Percentiles rank a stretch among this genome's conserved stretches.
These are phyloP conservation scores for Lathyrus sativus DNA, from an alignment of 306 rosid species.

Conservation along the genomic window DNA sequence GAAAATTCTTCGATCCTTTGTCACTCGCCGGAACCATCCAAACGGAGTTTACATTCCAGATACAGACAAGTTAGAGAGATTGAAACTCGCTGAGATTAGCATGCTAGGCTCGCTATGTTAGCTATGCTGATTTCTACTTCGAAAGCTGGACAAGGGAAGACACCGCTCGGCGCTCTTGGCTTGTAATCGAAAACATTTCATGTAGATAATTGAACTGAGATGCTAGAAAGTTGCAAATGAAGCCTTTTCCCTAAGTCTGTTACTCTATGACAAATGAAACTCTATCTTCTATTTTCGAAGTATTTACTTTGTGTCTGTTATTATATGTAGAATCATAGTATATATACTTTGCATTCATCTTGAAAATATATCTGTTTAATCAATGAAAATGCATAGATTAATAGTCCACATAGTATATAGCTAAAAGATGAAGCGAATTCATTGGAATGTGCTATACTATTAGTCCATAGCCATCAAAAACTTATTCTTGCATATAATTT, in stretches of 20 bases:
- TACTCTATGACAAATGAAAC: constrained; percentile 37
- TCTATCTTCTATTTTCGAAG: constrained; percentile 34
- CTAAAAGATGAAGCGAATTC: not conserved
- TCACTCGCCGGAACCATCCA: constrained; percentile 61
- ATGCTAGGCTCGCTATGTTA: constrained; percentile 90
- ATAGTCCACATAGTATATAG: not conserved
- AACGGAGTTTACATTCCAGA: constrained; percentile 80
- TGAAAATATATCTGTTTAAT: constrained; percentile 7
- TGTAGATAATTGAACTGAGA: constrained; percentile 65
- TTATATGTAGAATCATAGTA: constrained; percentile 17
- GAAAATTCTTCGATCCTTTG: constrained; percentile 92
- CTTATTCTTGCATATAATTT: too few species aligned
- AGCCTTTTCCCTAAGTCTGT: too few species aligned
- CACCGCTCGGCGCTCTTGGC: constrained; percentile 97
- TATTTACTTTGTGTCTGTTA: constrained; percentile 33
- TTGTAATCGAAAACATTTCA: constrained; percentile 53
- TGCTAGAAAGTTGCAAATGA: too few species aligned
- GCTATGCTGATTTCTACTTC: constrained; percentile 96
- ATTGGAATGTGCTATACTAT: too few species aligned
- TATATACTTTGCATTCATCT: constrained; percentile 25
- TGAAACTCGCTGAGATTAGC: constrained; percentile 92
- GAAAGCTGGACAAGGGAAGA: constrained; percentile 99
- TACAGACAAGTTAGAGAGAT: constrained; percentile 75
- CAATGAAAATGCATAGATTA: constrained; percentile 22
- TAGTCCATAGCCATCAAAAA: too few species aligned